phyloP scores from a whole-genome alignment of 495 filamentous ascomycete genomes.

The Glutinoglossum americanum region DNA sequence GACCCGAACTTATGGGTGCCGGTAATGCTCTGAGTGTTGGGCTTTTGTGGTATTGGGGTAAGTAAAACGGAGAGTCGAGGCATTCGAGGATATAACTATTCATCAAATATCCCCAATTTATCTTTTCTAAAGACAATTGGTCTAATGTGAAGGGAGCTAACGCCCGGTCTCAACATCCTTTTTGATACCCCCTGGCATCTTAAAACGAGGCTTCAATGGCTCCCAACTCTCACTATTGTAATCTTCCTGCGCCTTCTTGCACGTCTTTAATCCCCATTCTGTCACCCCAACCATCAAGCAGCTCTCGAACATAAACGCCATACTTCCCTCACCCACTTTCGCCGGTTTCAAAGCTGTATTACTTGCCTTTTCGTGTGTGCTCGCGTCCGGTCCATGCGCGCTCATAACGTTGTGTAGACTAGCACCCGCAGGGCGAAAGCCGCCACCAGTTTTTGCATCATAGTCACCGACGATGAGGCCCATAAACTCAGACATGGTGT shows the following conservation, averaged over 20 bases:
- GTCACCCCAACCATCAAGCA: constrained; percentile 67
- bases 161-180: neutral
- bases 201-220: neutral
- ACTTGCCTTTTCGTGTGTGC: constrained; percentile 34
- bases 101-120: neutral
- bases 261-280: constrained; percentile 71
- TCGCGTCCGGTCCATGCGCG: constrained; percentile 36
- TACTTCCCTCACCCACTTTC: constrained; percentile 37
- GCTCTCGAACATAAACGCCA: constrained; percentile 53
- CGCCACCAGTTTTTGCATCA: constrained; percentile 39
- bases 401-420: constrained; percentile 42
- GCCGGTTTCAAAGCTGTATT: constrained; percentile 33
- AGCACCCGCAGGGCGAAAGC: constrained; percentile 41
- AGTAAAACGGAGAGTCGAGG: too few species aligned
- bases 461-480: constrained; percentile 52
- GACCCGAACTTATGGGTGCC: too few species aligned
- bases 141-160: neutral
- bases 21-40: too few species aligned
- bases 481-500: constrained; percentile 71
- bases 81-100: too few species aligned
- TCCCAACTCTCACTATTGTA: constrained; percentile 3
- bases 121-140: neutral
- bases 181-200: neutral
- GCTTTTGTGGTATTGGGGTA: too few species aligned
- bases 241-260: constrained; percentile 57